Conservation (phyloP, 495 filamentous ascomycete species). For the Durotheca rogersii region DNA sequence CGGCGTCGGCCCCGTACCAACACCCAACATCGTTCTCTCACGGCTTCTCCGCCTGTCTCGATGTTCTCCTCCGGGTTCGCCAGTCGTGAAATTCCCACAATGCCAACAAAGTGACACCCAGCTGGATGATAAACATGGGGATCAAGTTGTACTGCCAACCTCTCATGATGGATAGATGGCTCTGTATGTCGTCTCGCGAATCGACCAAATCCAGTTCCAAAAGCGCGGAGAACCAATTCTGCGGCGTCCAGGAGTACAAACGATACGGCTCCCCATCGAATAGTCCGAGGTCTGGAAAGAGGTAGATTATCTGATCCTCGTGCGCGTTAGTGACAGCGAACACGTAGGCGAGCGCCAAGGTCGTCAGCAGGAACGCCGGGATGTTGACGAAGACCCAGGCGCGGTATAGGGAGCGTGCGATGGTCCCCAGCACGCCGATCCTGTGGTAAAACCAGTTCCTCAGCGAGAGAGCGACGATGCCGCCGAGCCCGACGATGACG, state of each 20-base stretch:
- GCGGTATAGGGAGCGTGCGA: constrained; percentile 36
- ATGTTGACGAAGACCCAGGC: constrained; percentile 43
- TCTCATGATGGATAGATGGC: constrained; percentile 47
- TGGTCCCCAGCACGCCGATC: constrained; percentile 5
- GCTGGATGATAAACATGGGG: constrained; percentile 49
- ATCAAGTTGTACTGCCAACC: constrained; percentile 59
- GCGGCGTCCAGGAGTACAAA: constrained; percentile 52
- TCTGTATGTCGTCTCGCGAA: constrained; percentile 38
- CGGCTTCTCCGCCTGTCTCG: constrained; percentile 6
- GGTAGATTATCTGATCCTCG: constrained; percentile 44
- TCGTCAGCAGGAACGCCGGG: constrained; percentile 48
- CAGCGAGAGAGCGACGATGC: constrained; percentile 42
- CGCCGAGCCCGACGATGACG: constrained; percentile 49
- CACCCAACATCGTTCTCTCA: neutral
- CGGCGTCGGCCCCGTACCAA: neutral
- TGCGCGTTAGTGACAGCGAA: constrained; percentile 48
- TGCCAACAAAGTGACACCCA: constrained; percentile 32
- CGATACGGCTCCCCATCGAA: constrained; percentile 48
- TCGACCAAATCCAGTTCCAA: constrained; percentile 46
- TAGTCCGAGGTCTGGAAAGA: constrained; percentile 33
- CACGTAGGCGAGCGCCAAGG: constrained; percentile 47
- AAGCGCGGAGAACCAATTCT: constrained; percentile 56
- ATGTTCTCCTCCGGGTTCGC: constrained; percentile 12
- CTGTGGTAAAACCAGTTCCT: constrained; percentile 34
- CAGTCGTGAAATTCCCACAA: constrained; percentile 25